Percentiles rank a stretch among this genome's conserved stretches.
Conservation (phyloP, 306 rosid genomes). For the Begonia masoniana region DNA sequence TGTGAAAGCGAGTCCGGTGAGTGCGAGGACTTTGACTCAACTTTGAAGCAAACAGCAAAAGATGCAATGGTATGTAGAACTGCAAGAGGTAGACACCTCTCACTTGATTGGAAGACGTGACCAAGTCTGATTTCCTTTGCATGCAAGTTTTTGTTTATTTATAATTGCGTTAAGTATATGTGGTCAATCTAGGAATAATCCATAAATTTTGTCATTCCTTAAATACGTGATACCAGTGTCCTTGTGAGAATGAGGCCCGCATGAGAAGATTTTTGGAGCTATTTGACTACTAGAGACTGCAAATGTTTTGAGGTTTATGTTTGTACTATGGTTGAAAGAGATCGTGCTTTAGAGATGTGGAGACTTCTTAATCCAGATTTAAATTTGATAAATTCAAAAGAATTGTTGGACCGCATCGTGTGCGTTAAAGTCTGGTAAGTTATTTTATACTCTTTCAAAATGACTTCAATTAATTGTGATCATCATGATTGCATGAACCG, state of each 20-base stretch:
- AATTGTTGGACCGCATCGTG: constrained; percentile 76
- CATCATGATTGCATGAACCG: too few relatives aligned
- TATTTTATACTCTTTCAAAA: background rate
- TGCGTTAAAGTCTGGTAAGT: constrained; percentile 96
- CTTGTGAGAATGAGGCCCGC: constrained; percentile 99
- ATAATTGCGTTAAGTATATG: too few relatives aligned
- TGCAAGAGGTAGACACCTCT: too few relatives aligned
- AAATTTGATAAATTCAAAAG: constrained; percentile 79
- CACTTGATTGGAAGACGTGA: too few relatives aligned
- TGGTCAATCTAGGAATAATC: too few relatives aligned
- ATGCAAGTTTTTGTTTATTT: too few relatives aligned
- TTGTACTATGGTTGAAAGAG: constrained; percentile 99
- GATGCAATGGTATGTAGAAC: too few relatives aligned
- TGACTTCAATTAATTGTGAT: background rate
- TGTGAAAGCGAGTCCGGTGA: too few relatives aligned
- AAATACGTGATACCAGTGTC: constrained; percentile 99
- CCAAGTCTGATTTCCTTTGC: too few relatives aligned
- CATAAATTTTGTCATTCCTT: background rate
- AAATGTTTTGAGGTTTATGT: constrained; percentile 99
- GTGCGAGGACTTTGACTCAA: too few relatives aligned
- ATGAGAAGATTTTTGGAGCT: constrained; percentile 97
- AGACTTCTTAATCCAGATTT: constrained; percentile 99
- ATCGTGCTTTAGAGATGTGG: constrained; percentile 99
- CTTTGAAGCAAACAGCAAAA: too few relatives aligned
- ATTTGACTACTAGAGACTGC: constrained; percentile 95